A percentile compares a stretch with the other conserved stretches of the same genome.
Evolutionary conservation across 192 early-diverging fungal genomes (phyloP).

Genomic region (Backusella liffmaniae): DNA sequence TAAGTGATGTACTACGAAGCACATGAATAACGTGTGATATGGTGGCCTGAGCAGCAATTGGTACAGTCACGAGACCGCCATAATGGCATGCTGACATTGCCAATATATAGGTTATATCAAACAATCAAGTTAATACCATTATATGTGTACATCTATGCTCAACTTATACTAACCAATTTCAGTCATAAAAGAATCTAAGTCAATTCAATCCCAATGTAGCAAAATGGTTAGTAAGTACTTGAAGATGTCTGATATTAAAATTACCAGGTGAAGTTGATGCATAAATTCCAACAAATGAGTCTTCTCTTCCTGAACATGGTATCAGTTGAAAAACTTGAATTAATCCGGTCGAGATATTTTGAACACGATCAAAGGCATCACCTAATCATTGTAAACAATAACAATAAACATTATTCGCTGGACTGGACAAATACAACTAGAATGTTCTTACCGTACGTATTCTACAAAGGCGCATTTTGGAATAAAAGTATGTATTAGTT

Average conservation of each 20-base stretch:
- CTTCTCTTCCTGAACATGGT: constrained; percentile 13
- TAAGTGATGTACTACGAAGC: constrained; percentile 10
- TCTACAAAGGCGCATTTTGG: constrained; percentile 12
- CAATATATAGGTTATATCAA: not conserved
- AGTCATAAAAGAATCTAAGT: constrained; percentile 2
- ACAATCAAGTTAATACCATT: not conserved
- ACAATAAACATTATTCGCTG: not conserved
- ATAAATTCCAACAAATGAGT: constrained; percentile 39
- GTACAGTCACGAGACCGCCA: constrained; percentile 26
- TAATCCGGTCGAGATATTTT: not conserved
- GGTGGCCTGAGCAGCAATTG: constrained; percentile 28
- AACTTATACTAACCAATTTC: constrained; percentile 7
- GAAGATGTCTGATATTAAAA: not conserved
- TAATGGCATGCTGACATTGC: constrained; percentile 16
- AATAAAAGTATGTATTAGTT: not conserved
- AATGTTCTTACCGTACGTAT: constrained; percentile 35
- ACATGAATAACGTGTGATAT: constrained; percentile 27
- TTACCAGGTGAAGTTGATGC: constrained; percentile 43
- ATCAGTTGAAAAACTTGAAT: constrained; percentile 3
- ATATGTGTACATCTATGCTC: not conserved
- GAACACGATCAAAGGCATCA: not conserved
- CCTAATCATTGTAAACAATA: not conserved
- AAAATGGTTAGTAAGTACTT: not conserved
- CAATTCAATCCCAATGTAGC: not conserved
- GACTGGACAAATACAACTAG: not conserved